These are phyloP conservation scores for Xylaria arbuscula DNA, from an alignment of 2,329 filamentous ascomycete genomes.

Conservation along the genomic window DNA sequence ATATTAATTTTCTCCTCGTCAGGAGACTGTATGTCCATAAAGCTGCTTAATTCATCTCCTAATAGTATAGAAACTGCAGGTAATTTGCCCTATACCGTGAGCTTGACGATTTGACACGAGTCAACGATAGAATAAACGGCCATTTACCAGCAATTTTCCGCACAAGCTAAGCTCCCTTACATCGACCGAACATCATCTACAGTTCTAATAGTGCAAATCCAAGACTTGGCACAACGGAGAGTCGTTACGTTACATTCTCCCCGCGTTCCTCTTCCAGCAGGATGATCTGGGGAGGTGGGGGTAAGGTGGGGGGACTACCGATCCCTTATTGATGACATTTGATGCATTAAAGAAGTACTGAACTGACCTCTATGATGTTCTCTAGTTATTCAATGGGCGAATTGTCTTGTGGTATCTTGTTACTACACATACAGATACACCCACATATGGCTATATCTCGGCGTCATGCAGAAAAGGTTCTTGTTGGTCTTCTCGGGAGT, in stretches of 20 bases:
- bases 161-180: not conserved
- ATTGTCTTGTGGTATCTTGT: not conserved
- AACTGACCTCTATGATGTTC: conserved; percentile 1
- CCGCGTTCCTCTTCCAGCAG: not conserved
- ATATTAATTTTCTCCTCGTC: not conserved
- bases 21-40: conserved; percentile 5
- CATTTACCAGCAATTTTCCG: not conserved
- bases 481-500: conserved; percentile 20
- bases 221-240: not conserved
- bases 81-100: not conserved
- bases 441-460: not conserved
- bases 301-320: conserved; percentile 22
- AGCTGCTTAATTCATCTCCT: not conserved
- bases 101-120: not conserved
- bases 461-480: conserved; percentile 27
- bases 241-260: conserved; percentile 29
- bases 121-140: not conserved
- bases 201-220: not conserved
- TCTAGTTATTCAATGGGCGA: not conserved
- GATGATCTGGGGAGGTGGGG: conserved; percentile 19
- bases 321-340: not conserved
- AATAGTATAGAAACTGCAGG: not conserved
- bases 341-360: not conserved
- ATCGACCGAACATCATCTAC: not conserved
- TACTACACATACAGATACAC: not conserved